Base-by-base conservation (phyloP, 495 filamentous ascomycete species). In the Xylaria intraflava region DNA sequence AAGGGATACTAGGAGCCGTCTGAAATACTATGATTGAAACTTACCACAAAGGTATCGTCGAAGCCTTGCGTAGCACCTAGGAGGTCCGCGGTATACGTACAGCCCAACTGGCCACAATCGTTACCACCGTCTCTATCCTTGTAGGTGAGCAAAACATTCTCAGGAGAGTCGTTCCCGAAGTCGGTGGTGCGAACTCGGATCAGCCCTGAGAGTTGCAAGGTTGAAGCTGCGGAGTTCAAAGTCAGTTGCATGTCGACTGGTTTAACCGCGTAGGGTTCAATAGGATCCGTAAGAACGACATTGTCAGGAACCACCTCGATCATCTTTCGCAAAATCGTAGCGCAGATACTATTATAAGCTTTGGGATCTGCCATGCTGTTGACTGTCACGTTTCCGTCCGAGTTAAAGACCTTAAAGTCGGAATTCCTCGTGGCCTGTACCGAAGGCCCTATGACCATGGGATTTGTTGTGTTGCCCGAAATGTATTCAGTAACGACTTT, bases 71-170 rank as follows among this genome's bases (percentile, higher is more conserved):
- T 69, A 10, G 72, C 72, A 12, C 81, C 81, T 24, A 70, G 65
- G 27, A 72, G 49, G 16, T 64, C 69, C 5, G 74, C 68, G 5
- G 65, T 69, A 29, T 76, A 73, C n/a, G 69, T 67, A 49, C 77
- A 76, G 40, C 59, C 65, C 19, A 59, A 44, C 2, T 57, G 69
- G 12, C 72, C 70, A 26, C 73, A 76, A 39, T 89, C 90, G 67
- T 88, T 90, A 6, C 89, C 89, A 53, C 93, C 94, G 66, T 87
- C 90, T 62, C 87, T 86, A 65, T 96, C 90, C 73, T 93, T 95
- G 78, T 95, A 97, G 20, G 91, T 74, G 1, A 84, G 75, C 0
- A 85, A 82, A 54, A 97, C 36, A 40, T 68, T 67, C 30, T 57
- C 48, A 51, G 75, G 65, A 26, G 60, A 57, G 33, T 57, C 59